A percentile compares a stretch with the other conserved stretches of the same genome.
phyloP scores from a whole-genome alignment of 2,329 filamentous ascomycete genomes.

The Pseudogymnoascus sp. region DNA sequence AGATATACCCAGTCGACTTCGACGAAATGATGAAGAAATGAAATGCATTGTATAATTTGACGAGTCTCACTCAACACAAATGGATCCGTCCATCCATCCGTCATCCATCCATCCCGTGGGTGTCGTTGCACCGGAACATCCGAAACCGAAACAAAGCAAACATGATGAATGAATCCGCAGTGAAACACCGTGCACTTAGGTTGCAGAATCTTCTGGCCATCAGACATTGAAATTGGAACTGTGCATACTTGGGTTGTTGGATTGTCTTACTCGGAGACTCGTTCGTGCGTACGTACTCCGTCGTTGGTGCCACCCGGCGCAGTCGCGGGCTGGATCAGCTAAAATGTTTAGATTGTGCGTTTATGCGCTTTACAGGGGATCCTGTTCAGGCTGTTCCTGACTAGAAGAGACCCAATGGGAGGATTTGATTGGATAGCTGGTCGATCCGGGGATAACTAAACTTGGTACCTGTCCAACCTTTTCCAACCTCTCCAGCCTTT shows the following conservation, averaged over 20 bases:
- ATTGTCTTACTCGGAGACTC: background rate
- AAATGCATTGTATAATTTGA: slow-evolving; percentile 16
- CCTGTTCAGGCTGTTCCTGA: background rate
- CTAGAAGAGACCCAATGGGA: background rate
- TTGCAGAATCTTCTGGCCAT: slow-evolving; percentile 6
- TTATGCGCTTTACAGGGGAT: slow-evolving; percentile 5
- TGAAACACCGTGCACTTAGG: background rate
- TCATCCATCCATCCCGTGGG: background rate
- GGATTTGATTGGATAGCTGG: background rate
- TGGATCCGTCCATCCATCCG: background rate
- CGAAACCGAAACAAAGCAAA: slow-evolving; percentile 5
- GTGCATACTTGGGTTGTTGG: background rate
- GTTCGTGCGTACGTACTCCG: background rate
- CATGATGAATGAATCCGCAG: background rate
- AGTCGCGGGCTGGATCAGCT: background rate
- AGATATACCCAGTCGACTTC: background rate
- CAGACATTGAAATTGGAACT: background rate
- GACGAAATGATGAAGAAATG: slow-evolving; percentile 10
- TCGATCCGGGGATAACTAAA: background rate
- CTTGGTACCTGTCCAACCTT: background rate
- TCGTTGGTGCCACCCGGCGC: background rate
- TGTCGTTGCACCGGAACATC: background rate
- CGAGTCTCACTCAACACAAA: background rate
- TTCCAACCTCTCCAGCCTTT: background rate
- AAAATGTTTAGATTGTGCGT: slow-evolving; percentile 1